Conservation (phyloP, 2,329 filamentous ascomycete species). For the Hymenoscyphus scutula region DNA sequence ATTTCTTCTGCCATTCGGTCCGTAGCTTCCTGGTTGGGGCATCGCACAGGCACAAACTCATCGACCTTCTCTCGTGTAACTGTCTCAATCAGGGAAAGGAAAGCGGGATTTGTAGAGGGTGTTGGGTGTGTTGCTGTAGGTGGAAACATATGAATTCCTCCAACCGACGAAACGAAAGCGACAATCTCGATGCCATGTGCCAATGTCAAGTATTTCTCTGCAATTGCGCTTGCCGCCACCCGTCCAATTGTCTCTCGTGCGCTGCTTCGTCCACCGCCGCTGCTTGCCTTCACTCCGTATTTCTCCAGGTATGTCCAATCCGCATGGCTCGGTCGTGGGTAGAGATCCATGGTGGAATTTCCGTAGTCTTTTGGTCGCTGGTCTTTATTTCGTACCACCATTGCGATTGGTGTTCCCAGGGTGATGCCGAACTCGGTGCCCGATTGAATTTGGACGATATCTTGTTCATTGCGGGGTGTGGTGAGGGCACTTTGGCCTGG, state of each 20-base stretch:
- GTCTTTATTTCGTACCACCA: conserved; percentile 88
- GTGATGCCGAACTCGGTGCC: conserved; percentile 89
- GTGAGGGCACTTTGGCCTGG: conserved; percentile 89
- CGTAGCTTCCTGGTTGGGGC: conserved; percentile 66
- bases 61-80: conserved; percentile 79
- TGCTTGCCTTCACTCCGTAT: conserved; percentile 90
- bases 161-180: conserved; percentile 84
- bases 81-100: conserved; percentile 68
- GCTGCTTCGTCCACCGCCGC: conserved; percentile 83
- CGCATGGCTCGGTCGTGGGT: conserved; percentile 87
- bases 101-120: conserved; percentile 72
- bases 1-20: conserved; percentile 77
- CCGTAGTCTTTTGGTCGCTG: conserved; percentile 91
- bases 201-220: conserved; percentile 84
- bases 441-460: conserved; percentile 86
- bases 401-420: conserved; percentile 83
- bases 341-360: conserved; percentile 83
- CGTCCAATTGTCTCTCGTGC: conserved; percentile 94
- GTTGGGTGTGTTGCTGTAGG: conserved; percentile 66
- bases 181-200: conserved; percentile 87
- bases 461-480: conserved; percentile 90
- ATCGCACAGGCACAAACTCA: conserved; percentile 79
- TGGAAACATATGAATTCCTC: conserved; percentile 73
- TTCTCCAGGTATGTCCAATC: conserved; percentile 98
- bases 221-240: conserved; percentile 87